Conservation (phyloP, 345 rosid genomes). For the Mangifera indica region DNA sequence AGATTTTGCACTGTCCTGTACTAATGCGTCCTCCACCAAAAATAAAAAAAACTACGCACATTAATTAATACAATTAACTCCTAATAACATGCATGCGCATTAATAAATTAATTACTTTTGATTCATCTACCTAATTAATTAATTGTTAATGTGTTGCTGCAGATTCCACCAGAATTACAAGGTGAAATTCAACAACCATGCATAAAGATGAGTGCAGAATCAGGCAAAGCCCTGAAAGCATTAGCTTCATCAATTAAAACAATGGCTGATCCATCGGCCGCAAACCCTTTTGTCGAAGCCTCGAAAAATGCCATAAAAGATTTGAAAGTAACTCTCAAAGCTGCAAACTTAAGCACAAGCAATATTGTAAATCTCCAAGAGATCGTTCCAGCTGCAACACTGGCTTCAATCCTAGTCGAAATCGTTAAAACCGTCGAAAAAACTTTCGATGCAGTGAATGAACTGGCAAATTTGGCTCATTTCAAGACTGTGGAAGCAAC, state of each 20-base stretch:
- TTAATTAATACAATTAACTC: neutral
- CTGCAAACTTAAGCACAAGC: slow-evolving; percentile 19
- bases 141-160: slow-evolving; percentile 17
- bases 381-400: slow-evolving; percentile 52
- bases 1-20: too few species aligned
- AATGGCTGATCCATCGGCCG: slow-evolving; percentile 44
- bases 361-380: slow-evolving; percentile 34
- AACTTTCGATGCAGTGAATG: slow-evolving; percentile 48
- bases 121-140: neutral
- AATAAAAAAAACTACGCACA: neutral
- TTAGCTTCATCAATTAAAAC: slow-evolving; percentile 52
- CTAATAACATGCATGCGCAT: neutral
- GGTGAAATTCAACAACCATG: slow-evolving; percentile 47
- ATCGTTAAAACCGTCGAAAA: slow-evolving; percentile 47
- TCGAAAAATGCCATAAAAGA: slow-evolving; percentile 48
- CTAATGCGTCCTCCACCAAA: too few species aligned
- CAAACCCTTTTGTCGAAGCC: slow-evolving; percentile 42
- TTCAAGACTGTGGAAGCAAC: slow-evolving; percentile 46
- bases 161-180: slow-evolving; percentile 51
- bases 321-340: slow-evolving; percentile 42
- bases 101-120: too few species aligned
- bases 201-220: slow-evolving; percentile 43
- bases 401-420: slow-evolving; percentile 55
- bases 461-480: slow-evolving; percentile 49
- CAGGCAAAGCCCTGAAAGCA: slow-evolving; percentile 53